Evolutionary conservation across 140 eudicot species (phyloP), one percentile per base, ranked within the genome.

Genomic region (Artemisia princeps): DNA sequence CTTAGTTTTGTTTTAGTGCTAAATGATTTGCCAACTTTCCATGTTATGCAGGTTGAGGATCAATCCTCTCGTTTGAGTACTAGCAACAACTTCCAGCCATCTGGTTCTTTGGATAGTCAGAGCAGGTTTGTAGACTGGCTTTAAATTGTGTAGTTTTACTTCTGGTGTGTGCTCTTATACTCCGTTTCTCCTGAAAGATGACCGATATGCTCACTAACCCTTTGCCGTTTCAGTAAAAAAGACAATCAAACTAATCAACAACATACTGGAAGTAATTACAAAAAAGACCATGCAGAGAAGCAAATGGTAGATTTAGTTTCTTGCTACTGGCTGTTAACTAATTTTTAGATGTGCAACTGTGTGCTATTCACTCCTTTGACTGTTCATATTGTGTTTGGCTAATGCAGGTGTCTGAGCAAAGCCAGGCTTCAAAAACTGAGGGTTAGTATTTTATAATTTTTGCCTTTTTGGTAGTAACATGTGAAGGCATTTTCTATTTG

Each of bases 351-450:
- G 42, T 56, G 44, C 44, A 65, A 10, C 48, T 19, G 33, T 73
- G 30, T 48, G 67, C 55, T 17, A 45, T 1, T 19, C 17, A n/a
- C 53, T 69, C 33, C 49, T 12, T 65, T 46, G 60, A 73, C 67
- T 26, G 24, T 19, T 46, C 3, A 62, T 76, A 65, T 73, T 24
- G 55, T 70, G 55, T 63, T 77, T 64, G 55, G 50, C 66, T 67
- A 23, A 42, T 74, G 80, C 89, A 90, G 97, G 42, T 77, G 53
- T 40, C 72, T 75, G 84, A 81, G 66, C 84, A 67, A 57, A 74
- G 55, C 69, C 71, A 61, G 37, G 48, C 76, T 53, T 73, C 88
- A 63, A 80, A 81, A 78, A 14, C 77, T 65, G 85, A 79, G 61
- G 90, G 97, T 90, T 77, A 83, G 90, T 77, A 17, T 42, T 13